phyloP scores from a whole-genome alignment of 2,329 filamentous ascomycete species.

The Exophiala sp. region DNA sequence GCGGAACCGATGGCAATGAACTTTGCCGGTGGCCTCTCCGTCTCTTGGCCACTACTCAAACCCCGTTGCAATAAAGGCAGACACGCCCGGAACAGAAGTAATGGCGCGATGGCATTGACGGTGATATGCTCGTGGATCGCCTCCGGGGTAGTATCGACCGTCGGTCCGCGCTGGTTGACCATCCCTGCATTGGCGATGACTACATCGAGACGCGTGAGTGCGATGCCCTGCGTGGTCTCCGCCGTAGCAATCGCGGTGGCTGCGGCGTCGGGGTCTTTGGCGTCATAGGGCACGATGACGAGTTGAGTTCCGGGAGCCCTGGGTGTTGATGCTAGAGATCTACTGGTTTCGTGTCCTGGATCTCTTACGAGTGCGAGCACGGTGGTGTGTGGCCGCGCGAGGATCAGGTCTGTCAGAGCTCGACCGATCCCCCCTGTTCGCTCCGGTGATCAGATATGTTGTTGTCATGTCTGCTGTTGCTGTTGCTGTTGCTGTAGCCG shows the following conservation, averaged over 20 bases:
- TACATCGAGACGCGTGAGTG: slow-evolving; percentile 41
- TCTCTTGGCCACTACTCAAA: neutral
- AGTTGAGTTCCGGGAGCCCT: slow-evolving; percentile 1
- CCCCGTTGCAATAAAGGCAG: slow-evolving; percentile 24
- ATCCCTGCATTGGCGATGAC: slow-evolving; percentile 49
- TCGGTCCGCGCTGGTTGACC: slow-evolving; percentile 53
- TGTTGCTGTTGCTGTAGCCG: no score
- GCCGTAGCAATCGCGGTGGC: slow-evolving; percentile 34
- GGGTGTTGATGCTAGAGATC: slow-evolving; percentile 8
- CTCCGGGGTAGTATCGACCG: slow-evolving; percentile 34
- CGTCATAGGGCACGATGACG: slow-evolving; percentile 28
- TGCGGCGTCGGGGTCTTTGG: slow-evolving; percentile 24
- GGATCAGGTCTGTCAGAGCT: slow-evolving; percentile 29
- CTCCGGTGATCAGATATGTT: slow-evolving; percentile 34
- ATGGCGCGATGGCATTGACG: slow-evolving; percentile 35
- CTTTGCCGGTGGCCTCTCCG: slow-evolving; percentile 14
- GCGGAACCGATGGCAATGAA: slow-evolving; percentile 26
- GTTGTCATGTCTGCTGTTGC: slow-evolving; percentile 4
- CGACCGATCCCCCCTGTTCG: slow-evolving; percentile 35
- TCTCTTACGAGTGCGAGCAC: slow-evolving; percentile 25
- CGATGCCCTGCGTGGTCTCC: slow-evolving; percentile 33
- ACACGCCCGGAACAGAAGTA: slow-evolving; percentile 28
- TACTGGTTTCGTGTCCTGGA: slow-evolving; percentile 26
- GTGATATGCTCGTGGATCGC: slow-evolving; percentile 25
- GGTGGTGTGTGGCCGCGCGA: slow-evolving; percentile 26